Percentiles rank a stretch among this genome's conserved stretches.
Conservation (phyloP, 495 filamentous ascomycete species). For the Durotheca rogersii region DNA sequence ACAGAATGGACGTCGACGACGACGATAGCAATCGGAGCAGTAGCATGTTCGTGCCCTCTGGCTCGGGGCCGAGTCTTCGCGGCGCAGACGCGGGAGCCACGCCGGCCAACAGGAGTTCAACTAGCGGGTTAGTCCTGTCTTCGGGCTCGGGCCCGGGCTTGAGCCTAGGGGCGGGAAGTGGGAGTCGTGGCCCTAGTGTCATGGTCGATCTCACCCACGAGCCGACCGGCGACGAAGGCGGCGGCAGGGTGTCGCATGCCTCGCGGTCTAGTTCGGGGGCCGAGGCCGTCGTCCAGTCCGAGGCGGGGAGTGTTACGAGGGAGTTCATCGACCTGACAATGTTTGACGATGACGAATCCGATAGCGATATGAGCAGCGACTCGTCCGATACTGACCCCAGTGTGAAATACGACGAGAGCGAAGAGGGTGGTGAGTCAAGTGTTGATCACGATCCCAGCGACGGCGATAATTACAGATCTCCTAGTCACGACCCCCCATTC, state of each 20-base stretch:
- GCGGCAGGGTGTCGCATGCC: not conserved
- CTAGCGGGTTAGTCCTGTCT: too few relatives aligned
- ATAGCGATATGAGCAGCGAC: not conserved
- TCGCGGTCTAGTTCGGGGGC: not conserved
- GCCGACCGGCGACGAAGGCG: not conserved
- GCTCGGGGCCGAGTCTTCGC: not conserved
- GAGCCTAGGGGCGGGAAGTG: not conserved
- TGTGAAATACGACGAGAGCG: too few relatives aligned
- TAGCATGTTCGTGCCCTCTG: slow-evolving; percentile 3
- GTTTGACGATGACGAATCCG: not conserved
- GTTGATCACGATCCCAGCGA: too few relatives aligned
- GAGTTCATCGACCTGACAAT: not conserved
- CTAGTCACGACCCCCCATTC: too few relatives aligned
- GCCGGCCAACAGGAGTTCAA: too few relatives aligned
- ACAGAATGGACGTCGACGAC: not conserved
- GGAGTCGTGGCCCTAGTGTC: too few relatives aligned
- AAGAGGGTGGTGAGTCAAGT: too few relatives aligned
- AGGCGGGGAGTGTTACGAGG: not conserved
- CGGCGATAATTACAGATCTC: too few relatives aligned
- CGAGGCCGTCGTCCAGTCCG: not conserved
- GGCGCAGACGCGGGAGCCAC: not conserved
- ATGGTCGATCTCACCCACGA: slow-evolving; percentile 5
- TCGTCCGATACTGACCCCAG: not conserved
- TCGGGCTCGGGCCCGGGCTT: slow-evolving; percentile 3
- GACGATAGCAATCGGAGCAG: slow-evolving; percentile 4